These are phyloP conservation scores for Neopestalotiopsis clavispora DNA, from an alignment of 2,329 filamentous ascomycete genomes.

Conservation along the genomic window DNA sequence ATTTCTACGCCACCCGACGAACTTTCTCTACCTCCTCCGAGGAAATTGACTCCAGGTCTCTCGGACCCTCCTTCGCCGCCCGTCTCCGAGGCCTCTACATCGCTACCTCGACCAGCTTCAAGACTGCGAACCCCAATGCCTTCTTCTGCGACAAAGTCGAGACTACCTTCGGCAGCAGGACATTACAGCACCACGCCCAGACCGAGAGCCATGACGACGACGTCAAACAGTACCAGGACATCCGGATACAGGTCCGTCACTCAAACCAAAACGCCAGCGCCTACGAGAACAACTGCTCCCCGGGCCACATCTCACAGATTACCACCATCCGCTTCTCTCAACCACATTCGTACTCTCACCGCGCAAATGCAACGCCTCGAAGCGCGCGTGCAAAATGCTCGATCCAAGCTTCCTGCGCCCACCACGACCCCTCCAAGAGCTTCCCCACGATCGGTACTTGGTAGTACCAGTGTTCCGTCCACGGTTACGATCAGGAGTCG, in stretches of 20 bases:
- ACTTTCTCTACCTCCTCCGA: conserved; percentile 59
- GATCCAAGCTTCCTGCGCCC: conserved; percentile 89
- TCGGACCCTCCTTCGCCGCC: conserved; percentile 92
- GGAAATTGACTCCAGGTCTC: conserved; percentile 64
- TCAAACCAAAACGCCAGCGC: conserved; percentile 49
- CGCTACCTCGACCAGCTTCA: conserved; percentile 57
- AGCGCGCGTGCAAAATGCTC: conserved; percentile 86
- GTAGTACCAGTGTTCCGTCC: conserved; percentile 51
- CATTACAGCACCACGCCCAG: conserved; percentile 59
- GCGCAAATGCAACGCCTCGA: conserved; percentile 98
- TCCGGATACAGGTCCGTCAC: conserved; percentile 51
- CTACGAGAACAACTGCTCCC: conserved; percentile 49
- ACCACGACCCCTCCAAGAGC: conserved; percentile 76
- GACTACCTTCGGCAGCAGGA: conserved; percentile 55
- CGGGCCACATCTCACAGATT: conserved; percentile 54
- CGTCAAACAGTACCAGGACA: conserved; percentile 42
- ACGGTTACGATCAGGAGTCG: conserved; percentile 70
- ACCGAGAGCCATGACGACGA: conserved; percentile 43
- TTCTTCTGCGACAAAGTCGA: conserved; percentile 48
- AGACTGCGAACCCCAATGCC: conserved; percentile 44
- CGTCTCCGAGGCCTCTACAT: conserved; percentile 81
- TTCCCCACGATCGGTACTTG: conserved; percentile 68
- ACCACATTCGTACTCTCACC: conserved; percentile 91
- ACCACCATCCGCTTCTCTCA: conserved; percentile 73
- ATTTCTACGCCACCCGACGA: conserved; percentile 84